phyloP scores from a whole-genome alignment of 768 basidiomycete species.

The Pisolithus orientalis region DNA sequence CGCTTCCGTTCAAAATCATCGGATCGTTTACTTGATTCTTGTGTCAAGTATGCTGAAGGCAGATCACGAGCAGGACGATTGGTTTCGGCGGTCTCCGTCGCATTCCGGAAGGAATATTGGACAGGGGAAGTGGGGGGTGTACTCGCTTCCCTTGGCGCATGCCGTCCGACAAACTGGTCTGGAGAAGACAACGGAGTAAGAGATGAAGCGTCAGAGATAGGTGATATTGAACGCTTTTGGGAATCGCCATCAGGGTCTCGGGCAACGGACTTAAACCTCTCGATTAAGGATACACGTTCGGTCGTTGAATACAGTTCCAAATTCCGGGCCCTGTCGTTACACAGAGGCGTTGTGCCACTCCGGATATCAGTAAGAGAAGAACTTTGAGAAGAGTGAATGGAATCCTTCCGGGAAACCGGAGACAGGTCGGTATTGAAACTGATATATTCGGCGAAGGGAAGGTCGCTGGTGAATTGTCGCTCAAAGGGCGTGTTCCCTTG shows the following conservation, averaged over 20 bases:
- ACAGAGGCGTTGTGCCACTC: not conserved
- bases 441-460: constrained; percentile 14
- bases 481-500: constrained; percentile 25
- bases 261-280: constrained; percentile 23
- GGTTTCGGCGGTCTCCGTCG: not conserved
- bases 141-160: constrained; percentile 1
- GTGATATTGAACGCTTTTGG: constrained; percentile 13
- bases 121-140: constrained; percentile 18
- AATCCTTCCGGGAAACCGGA: constrained; percentile 14
- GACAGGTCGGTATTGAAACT: constrained; percentile 12
- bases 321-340: not conserved
- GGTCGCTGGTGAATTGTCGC: constrained; percentile 19
- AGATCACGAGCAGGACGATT: not conserved
- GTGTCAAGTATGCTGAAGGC: not conserved
- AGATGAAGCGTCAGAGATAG: constrained; percentile 22
- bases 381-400: constrained; percentile 4
- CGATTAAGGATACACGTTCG: constrained; percentile 19
- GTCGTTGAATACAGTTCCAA: constrained; percentile 4
- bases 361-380: not conserved
- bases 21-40: constrained; percentile 9
- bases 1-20: constrained; percentile 12
- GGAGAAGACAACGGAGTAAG: constrained; percentile 27
- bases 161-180: constrained; percentile 3
- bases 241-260: constrained; percentile 5
- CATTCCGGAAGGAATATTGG: not conserved